These are phyloP conservation scores for Cyamopsis tetragonoloba DNA, from an alignment of 306 rosid species.

Conservation along the genomic window DNA sequence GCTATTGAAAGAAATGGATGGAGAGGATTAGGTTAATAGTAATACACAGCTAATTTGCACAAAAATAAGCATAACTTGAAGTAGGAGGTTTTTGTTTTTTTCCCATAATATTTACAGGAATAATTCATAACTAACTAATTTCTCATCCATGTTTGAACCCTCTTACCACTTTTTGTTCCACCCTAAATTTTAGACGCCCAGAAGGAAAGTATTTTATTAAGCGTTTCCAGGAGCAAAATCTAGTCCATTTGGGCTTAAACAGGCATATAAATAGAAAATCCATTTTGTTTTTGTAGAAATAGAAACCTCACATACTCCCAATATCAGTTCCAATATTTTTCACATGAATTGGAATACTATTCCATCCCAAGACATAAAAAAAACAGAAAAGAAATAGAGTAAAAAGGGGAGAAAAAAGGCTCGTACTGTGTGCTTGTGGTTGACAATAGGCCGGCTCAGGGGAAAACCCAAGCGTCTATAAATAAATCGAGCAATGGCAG, in stretches of 20 bases:
- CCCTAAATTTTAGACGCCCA: neutral
- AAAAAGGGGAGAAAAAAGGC: neutral
- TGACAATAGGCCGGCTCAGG: constrained; percentile 7
- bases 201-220: constrained; percentile 4
- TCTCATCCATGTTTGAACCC: neutral
- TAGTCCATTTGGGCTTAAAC: neutral
- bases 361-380: neutral
- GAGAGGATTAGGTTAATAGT: neutral
- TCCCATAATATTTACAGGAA: neutral
- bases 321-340: neutral
- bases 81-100: neutral
- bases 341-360: neutral
- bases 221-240: neutral
- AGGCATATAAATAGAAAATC: constrained; percentile 2
- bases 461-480: neutral
- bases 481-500: neutral
- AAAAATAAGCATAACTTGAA: neutral
- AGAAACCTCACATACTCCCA: neutral
- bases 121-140: neutral
- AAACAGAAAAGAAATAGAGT: neutral
- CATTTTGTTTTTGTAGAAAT: neutral
- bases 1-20: neutral
- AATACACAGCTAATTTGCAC: constrained; percentile 6
- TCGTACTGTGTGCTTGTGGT: constrained; percentile 5
- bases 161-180: neutral